Percentiles rank a stretch among this genome's conserved stretches.
phyloP scores from a whole-genome alignment of 495 filamentous ascomycete species.

The Xylaria curta region DNA sequence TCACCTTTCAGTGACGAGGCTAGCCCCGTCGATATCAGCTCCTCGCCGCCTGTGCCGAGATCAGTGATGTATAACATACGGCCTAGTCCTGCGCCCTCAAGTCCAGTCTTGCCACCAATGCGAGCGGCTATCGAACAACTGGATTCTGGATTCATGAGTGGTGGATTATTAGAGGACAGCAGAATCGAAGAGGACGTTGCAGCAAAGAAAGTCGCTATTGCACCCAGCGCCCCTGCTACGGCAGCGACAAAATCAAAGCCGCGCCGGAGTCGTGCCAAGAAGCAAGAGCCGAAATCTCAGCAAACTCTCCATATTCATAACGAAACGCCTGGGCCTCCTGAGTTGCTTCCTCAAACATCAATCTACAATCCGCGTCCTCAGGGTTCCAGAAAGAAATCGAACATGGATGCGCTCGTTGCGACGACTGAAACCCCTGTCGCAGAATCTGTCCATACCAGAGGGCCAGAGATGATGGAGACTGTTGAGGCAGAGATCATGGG shows the following conservation, averaged over 20 bases:
- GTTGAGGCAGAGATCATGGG: neutral
- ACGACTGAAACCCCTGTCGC: slow-evolving; percentile 46
- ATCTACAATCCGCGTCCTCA: slow-evolving; percentile 47
- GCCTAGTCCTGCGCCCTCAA: slow-evolving; percentile 67
- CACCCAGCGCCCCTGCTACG: slow-evolving; percentile 27
- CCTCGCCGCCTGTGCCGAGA: slow-evolving; percentile 77
- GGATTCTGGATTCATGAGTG: slow-evolving; percentile 86
- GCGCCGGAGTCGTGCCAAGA: slow-evolving; percentile 45
- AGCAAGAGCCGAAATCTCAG: slow-evolving; percentile 35
- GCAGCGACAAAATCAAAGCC: slow-evolving; percentile 38
- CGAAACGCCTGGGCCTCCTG: slow-evolving; percentile 52
- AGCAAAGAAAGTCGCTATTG: slow-evolving; percentile 40
- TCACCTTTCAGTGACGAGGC: slow-evolving; percentile 66
- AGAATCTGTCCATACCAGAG: slow-evolving; percentile 16
- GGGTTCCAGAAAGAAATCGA: slow-evolving; percentile 31
- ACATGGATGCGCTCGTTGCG: slow-evolving; percentile 33
- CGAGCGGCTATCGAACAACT: slow-evolving; percentile 52
- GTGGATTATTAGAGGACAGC: slow-evolving; percentile 66
- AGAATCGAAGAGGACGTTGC: slow-evolving; percentile 57
- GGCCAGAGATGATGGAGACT: slow-evolving; percentile 13
- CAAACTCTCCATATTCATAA: slow-evolving; percentile 45
- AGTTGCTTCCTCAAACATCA: slow-evolving; percentile 52
- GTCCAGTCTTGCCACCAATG: slow-evolving; percentile 73
- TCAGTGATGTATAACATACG: slow-evolving; percentile 49
- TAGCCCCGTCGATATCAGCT: slow-evolving; percentile 70